Evolutionary conservation across 106 monocot genomes (phyloP).

Genomic region (Narthecium ossifragum): DNA sequence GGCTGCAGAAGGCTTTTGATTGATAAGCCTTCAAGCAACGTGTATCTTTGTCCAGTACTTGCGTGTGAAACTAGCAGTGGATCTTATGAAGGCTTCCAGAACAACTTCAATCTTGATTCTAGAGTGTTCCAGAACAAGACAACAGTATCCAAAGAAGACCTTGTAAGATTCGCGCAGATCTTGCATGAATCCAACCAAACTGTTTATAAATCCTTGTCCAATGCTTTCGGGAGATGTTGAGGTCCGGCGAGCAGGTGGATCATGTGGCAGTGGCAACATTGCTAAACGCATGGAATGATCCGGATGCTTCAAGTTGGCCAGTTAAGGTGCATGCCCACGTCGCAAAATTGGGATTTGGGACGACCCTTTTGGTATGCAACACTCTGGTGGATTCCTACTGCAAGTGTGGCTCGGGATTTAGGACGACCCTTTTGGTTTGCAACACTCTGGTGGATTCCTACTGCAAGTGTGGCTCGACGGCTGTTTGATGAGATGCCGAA

Average conservation of each 20-base stretch:
- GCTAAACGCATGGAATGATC: constrained; percentile 37
- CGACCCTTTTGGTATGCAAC: constrained; percentile 45
- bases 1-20: too few relatives aligned
- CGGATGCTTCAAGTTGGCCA: constrained; percentile 14
- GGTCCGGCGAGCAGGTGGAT: constrained; percentile 29
- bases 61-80: too few relatives aligned
- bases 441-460: constrained; percentile 85
- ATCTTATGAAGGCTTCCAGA: too few relatives aligned
- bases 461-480: constrained; percentile 22
- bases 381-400: constrained; percentile 79
- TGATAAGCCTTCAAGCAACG: too few relatives aligned
- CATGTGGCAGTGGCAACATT: constrained; percentile 37
- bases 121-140: too few relatives aligned
- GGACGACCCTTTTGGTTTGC: constrained; percentile 26
- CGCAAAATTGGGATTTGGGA: constrained; percentile 39
- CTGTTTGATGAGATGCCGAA: constrained; percentile 33
- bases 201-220: too few relatives aligned
- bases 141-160: too few relatives aligned
- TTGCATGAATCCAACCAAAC: too few relatives aligned
- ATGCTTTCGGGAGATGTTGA: constrained; percentile 22
- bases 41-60: too few relatives aligned
- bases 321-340: constrained; percentile 42
- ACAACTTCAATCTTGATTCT: too few relatives aligned
- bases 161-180: too few relatives aligned
- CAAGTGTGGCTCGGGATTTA: constrained; percentile 59